Conservation (phyloP, 306 rosid species). For the Acacia acuminata region DNA sequence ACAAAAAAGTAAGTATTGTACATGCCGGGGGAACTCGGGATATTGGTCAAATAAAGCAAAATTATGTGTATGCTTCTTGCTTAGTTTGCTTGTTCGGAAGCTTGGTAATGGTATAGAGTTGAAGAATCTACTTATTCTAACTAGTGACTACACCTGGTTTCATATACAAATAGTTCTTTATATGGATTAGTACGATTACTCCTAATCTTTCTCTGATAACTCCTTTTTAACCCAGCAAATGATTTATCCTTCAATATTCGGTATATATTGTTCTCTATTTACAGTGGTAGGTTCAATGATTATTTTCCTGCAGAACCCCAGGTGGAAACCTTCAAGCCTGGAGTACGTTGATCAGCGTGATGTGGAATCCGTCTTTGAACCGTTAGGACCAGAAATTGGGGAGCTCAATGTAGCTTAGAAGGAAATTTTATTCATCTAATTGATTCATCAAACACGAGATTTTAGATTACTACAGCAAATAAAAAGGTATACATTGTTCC, state of each 20-base stretch:
- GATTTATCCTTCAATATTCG: constrained; percentile 4
- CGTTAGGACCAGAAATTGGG: constrained; percentile 53
- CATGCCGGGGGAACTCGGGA: background rate
- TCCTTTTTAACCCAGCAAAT: background rate
- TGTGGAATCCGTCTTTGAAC: constrained; percentile 63
- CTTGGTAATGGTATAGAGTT: background rate
- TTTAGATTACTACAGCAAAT: constrained; percentile 32
- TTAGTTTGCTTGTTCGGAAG: background rate
- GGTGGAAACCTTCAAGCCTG: constrained; percentile 81
- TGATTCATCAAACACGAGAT: constrained; percentile 25
- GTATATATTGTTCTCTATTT: constrained; percentile 11
- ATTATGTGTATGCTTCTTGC: background rate
- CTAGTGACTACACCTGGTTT: background rate
- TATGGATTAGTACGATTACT: background rate
- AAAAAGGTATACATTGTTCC: constrained; percentile 16
- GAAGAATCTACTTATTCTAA: background rate
- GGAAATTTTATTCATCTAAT: background rate
- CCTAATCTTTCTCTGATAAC: background rate
- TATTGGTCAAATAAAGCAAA: background rate
- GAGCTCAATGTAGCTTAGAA: constrained; percentile 46
- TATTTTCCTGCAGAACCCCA: constrained; percentile 67
- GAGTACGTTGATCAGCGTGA: constrained; percentile 66
- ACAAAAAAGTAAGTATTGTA: background rate
- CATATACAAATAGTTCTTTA: background rate
- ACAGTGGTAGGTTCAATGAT: constrained; percentile 5